These are phyloP conservation scores for Coprinopsis marcescibilis DNA, from an alignment of 768 basidiomycete species.

Conservation along the genomic window DNA sequence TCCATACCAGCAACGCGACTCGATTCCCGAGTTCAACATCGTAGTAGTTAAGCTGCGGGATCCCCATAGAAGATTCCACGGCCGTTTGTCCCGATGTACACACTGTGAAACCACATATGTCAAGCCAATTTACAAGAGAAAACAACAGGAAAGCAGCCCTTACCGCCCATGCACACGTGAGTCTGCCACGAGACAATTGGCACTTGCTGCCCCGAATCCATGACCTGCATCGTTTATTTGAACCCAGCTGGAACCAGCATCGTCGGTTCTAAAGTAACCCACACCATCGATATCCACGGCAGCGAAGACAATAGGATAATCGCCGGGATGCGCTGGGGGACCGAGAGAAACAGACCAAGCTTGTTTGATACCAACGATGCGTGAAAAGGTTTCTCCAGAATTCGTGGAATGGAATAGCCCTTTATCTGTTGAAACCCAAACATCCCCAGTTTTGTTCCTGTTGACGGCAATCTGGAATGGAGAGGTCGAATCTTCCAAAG, in stretches of 20 bases:
- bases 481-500: conserved; percentile 42
- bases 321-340: conserved; percentile 39
- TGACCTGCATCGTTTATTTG: conserved; percentile 53
- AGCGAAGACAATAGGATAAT: conserved; percentile 51
- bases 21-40: neutral
- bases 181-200: conserved; percentile 47
- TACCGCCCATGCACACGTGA: conserved; percentile 51
- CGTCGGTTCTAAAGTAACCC: conserved; percentile 53
- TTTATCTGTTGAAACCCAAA: conserved; percentile 59
- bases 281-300: conserved; percentile 45
- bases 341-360: conserved; percentile 58
- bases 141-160: conserved; percentile 11
- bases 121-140: neutral
- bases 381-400: conserved; percentile 42
- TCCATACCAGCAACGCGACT: neutral
- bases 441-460: conserved; percentile 48
- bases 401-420: conserved; percentile 55
- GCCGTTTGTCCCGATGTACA: conserved; percentile 58
- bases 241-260: conserved; percentile 51
- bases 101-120: conserved; percentile 25
- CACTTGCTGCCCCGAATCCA: conserved; percentile 47
- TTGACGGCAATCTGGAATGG: conserved; percentile 51
- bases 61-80: conserved; percentile 54
- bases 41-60: conserved; percentile 8
- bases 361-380: conserved; percentile 39